These are phyloP conservation scores for Colletotrichum truncatum DNA, from an alignment of 2,329 filamentous ascomycete genomes.

Conservation along the genomic window DNA sequence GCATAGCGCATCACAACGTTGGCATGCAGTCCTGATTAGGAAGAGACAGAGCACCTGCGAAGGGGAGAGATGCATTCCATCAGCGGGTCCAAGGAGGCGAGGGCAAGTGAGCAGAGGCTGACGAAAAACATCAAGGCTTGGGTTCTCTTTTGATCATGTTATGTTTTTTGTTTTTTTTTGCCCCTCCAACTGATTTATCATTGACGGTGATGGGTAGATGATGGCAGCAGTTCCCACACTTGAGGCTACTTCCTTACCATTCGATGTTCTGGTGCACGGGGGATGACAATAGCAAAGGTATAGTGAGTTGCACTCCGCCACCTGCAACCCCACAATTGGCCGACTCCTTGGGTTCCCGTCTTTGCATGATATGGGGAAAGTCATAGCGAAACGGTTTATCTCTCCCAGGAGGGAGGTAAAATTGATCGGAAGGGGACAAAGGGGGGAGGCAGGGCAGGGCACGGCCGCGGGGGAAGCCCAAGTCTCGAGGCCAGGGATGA, in stretches of 20 bases:
- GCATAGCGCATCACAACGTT: neutral
- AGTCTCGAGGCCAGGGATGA: constrained; percentile 22
- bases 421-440: constrained; percentile 21
- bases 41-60: constrained; percentile 19
- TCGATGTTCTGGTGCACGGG: constrained; percentile 1
- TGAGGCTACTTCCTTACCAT: constrained; percentile 26
- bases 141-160: too few relatives aligned
- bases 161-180: neutral
- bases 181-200: neutral
- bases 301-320: constrained; percentile 12
- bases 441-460: constrained; percentile 18
- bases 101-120: neutral
- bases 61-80: constrained; percentile 22
- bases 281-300: neutral
- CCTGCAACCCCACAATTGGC: constrained; percentile 18
- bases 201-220: neutral
- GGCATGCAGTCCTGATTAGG: constrained; percentile 23
- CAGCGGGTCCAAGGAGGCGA: constrained; percentile 12
- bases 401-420: constrained; percentile 1
- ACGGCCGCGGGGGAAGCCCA: neutral
- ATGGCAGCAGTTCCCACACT: neutral
- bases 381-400: constrained; percentile 24
- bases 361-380: constrained; percentile 8
- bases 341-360: constrained; percentile 17
- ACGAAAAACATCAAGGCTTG: neutral